Conservation (phyloP, 2,329 filamentous ascomycete genomes). For the Pezicula rhizophila region DNA sequence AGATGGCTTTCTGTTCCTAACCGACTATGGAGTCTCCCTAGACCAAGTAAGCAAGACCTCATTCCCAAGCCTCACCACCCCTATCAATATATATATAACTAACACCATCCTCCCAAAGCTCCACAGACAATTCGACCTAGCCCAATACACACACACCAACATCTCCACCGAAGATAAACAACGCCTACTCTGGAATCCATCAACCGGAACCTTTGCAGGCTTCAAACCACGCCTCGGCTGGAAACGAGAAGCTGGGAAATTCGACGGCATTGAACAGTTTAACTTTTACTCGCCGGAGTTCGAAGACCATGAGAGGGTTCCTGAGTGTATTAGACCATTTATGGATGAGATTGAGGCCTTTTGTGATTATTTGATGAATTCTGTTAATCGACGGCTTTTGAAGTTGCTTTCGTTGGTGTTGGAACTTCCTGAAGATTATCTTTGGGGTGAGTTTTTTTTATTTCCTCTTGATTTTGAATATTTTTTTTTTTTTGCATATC, state of each 20-base stretch:
- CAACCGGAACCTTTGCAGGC: slow-evolving; percentile 42
- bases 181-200: slow-evolving; percentile 39
- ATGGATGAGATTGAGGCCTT: slow-evolving; percentile 44
- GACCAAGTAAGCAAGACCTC: slow-evolving; percentile 29
- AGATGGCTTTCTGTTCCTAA: slow-evolving; percentile 40
- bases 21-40: slow-evolving; percentile 45
- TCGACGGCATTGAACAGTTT: slow-evolving; percentile 48
- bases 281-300: slow-evolving; percentile 31
- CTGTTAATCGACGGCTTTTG: slow-evolving; percentile 37
- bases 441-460: slow-evolving; percentile 26
- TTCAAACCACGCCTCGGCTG: slow-evolving; percentile 41
- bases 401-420: slow-evolving; percentile 37
- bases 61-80: too few relatives aligned
- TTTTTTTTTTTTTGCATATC: too few relatives aligned
- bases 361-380: slow-evolving; percentile 39
- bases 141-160: slow-evolving; percentile 43
- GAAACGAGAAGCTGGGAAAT: slow-evolving; percentile 33
- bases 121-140: slow-evolving; percentile 43
- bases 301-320: slow-evolving; percentile 17
- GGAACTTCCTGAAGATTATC: slow-evolving; percentile 37
- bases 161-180: slow-evolving; percentile 44
- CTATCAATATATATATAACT: not conserved
- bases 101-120: slow-evolving; percentile 3
- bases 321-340: slow-evolving; percentile 40
- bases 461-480: not conserved